Evolutionary conservation across 768 basidiomycete genomes (phyloP).

Genomic region (Mycena floridula): DNA sequence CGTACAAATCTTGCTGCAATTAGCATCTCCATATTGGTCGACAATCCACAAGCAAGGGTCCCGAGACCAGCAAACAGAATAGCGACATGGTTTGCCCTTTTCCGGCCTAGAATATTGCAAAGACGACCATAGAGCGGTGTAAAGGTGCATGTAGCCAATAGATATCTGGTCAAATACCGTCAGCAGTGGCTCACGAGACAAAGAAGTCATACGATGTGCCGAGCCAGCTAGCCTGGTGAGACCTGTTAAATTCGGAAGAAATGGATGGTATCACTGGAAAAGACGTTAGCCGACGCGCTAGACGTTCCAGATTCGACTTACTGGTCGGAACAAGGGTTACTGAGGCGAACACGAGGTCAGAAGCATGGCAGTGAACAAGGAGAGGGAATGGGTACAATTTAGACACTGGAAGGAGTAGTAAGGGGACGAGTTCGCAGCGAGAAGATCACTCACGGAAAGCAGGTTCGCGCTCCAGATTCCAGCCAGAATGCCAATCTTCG

Average conservation of each 20-base stretch:
- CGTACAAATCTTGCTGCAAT: conserved; percentile 70
- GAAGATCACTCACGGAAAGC: conserved; percentile 51
- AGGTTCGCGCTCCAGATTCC: conserved; percentile 71
- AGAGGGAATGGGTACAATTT: conserved; percentile 35
- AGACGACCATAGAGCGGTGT: conserved; percentile 79
- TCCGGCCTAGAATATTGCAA: conserved; percentile 70
- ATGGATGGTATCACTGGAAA: conserved; percentile 68
- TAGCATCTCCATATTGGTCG: conserved; percentile 63
- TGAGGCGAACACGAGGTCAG: too few species aligned
- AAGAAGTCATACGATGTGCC: conserved; percentile 57
- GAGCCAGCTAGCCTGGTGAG: conserved; percentile 79
- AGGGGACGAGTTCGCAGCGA: conserved; percentile 27
- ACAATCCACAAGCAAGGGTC: conserved; percentile 61
- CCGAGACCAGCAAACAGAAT: conserved; percentile 57
- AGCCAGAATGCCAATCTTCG: conserved; percentile 62
- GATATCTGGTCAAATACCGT: conserved; percentile 38
- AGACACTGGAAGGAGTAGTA: conserved; percentile 30
- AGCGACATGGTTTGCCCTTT: conserved; percentile 62
- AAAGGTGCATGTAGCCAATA: conserved; percentile 77
- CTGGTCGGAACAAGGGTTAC: conserved; percentile 77
- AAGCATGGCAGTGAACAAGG: background rate
- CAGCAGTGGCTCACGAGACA: background rate
- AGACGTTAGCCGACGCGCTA: conserved; percentile 1
- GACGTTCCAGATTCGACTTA: conserved; percentile 23
- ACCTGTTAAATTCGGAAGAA: conserved; percentile 71